Base-by-base conservation (phyloP, 176 grass and related monocot species). In the Hyparrhenia diplandra region DNA sequence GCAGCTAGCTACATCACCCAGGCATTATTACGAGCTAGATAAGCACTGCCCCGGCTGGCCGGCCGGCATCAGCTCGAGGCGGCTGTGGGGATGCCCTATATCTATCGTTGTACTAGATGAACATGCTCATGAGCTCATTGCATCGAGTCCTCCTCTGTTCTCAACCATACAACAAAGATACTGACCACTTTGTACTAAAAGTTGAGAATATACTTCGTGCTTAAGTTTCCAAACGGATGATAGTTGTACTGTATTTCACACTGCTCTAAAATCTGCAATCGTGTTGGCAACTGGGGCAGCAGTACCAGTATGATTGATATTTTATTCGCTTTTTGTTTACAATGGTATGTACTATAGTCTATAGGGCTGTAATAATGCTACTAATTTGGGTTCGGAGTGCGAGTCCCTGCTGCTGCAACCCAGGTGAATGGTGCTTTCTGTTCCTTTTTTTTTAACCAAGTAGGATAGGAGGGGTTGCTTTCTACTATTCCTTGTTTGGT, bases 21-120 rank as follows among this genome's bases (percentile, higher is more conserved):
- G 84, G 5, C 51, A 67, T 74, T 37, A 73, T n/a, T n/a, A n/a
- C n/a, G n/a, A n/a, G n/a, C 34, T 73, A 73, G 60, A 81, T 75
- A 59, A 79, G 84, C 41, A 67, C 76, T 58, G 71, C 59, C 12
- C 25, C 55, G n/a, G n/a, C n/a, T n/a, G n/a, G n/a, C n/a, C n/a
- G n/a, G n/a, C n/a, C n/a, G 21, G 23, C 32, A 6, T 52, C 51
- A 21, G 51, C 6, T 6, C 51, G 37, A 52, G 28, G 64, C 58
- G 68, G 10, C 55, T 77, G 60, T 51, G 68, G 42, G 63, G 57
- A 78, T 85, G 65, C 27, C 27, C 39, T n/a, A n/a, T 45, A 23
- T 10, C 37, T 41, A n/a, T 12, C 64, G 10, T 25, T 37, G 74
- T 85, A 70, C 39, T n/a, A n/a, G n/a, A 29, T 9, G 37, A 40